phyloP scores from a whole-genome alignment of 306 rosid genomes.

The Gleditsia sinensis region DNA sequence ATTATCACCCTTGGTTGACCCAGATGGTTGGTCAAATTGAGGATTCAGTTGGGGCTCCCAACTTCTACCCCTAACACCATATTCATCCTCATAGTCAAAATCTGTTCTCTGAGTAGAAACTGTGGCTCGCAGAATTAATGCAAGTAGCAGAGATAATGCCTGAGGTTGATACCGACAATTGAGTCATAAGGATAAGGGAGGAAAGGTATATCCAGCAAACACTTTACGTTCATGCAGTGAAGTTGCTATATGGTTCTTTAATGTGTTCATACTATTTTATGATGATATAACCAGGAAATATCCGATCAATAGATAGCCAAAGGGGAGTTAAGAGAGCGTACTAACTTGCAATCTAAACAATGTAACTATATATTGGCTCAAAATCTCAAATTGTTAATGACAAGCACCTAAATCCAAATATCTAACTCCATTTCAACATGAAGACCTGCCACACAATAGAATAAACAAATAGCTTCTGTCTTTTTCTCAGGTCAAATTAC shows the following conservation, averaged over 20 bases:
- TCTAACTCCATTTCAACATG: not conserved
- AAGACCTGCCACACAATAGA: not conserved
- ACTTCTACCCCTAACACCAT: constrained; percentile 51
- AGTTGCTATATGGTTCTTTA: constrained; percentile 8
- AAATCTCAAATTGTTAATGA: not conserved
- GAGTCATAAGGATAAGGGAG: constrained; percentile 12
- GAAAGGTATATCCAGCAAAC: constrained; percentile 19
- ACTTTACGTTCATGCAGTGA: not conserved
- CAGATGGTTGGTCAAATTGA: constrained; percentile 65
- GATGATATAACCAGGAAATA: not conserved
- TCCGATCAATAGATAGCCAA: too few species aligned
- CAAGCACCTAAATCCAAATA: not conserved
- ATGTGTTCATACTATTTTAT: constrained; percentile 5
- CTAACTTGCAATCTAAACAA: not conserved
- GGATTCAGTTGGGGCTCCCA: constrained; percentile 73
- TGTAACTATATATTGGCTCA: not conserved
- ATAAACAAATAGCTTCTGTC: not conserved
- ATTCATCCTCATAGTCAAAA: constrained; percentile 58
- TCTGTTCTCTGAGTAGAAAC: constrained; percentile 57
- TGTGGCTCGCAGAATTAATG: constrained; percentile 70
- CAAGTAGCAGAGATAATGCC: constrained; percentile 76
- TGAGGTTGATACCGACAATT: constrained; percentile 43
- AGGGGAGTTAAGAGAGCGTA: too few species aligned
- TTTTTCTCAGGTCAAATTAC: not conserved
- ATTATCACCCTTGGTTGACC: constrained; percentile 52